Percentiles rank a stretch among this genome's conserved stretches.
Evolutionary conservation across 805 yeast genomes (phyloP).

Genomic region (Barnettozyma botsteinii): DNA sequence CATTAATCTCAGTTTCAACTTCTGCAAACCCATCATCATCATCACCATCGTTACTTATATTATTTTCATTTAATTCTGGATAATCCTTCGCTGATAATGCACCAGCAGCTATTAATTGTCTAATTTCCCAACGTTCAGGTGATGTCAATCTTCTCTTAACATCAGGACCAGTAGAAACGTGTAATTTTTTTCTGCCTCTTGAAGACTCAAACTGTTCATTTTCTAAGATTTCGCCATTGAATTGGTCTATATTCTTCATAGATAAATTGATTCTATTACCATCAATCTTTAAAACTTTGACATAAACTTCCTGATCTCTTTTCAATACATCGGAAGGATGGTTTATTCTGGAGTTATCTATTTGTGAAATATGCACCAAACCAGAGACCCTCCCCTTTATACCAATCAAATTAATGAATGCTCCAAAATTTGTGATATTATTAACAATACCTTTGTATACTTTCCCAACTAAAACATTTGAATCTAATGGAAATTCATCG

Average conservation of each 20-base stretch:
- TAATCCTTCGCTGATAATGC: constrained; percentile 61
- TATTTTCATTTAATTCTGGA: constrained; percentile 51
- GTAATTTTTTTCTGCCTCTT: constrained; percentile 15
- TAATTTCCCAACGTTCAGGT: constrained; percentile 87
- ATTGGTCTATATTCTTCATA: constrained; percentile 70
- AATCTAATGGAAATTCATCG: constrained; percentile 22
- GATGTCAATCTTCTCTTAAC: constrained; percentile 54
- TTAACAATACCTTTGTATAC: constrained; percentile 59
- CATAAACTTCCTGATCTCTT: constrained; percentile 58
- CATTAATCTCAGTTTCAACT: constrained; percentile 53
- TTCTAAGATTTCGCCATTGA: constrained; percentile 42
- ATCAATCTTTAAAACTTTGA: constrained; percentile 46
- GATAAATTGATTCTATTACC: constrained; percentile 50
- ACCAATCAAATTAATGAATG: constrained; percentile 55
- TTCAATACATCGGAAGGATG: constrained; percentile 56
- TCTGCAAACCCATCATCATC: constrained; percentile 21
- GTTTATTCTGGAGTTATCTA: constrained; percentile 44
- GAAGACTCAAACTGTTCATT: constrained; percentile 1
- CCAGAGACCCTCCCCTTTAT: constrained; percentile 42
- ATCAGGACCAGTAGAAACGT: constrained; percentile 12
- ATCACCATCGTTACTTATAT: constrained; percentile 12
- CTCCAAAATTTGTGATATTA: constrained; percentile 66
- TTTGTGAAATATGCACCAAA: constrained; percentile 71
- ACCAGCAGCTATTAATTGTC: constrained; percentile 78
- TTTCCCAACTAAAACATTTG: constrained; percentile 34